These are phyloP conservation scores for Neofusicoccum cordaticola DNA, from an alignment of 2,329 filamentous ascomycete genomes.

Conservation along the genomic window DNA sequence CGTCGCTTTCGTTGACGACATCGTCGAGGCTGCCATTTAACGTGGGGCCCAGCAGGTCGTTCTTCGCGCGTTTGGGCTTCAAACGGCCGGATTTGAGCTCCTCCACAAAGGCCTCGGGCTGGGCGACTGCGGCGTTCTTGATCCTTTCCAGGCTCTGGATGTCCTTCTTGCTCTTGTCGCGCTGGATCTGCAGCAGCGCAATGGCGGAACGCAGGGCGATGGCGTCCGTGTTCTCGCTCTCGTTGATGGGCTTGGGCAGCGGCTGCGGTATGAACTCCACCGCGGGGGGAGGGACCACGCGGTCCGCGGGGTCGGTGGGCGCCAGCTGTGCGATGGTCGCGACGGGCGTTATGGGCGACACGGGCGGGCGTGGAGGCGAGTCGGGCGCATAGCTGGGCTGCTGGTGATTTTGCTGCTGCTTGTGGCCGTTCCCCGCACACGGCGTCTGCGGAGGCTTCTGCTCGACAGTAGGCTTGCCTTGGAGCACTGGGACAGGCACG, in stretches of 20 bases:
- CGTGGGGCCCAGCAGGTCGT: slow-evolving; percentile 37
- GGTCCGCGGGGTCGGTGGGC: slow-evolving; percentile 27
- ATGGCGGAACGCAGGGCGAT: slow-evolving; percentile 84
- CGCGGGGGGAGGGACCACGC: slow-evolving; percentile 20
- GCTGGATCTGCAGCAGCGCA: slow-evolving; percentile 82
- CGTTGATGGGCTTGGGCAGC: slow-evolving; percentile 45
- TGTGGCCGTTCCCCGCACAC: background rate
- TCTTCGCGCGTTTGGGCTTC: slow-evolving; percentile 29
- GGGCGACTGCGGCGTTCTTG: slow-evolving; percentile 66
- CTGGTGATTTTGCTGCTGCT: background rate
- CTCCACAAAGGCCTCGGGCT: slow-evolving; percentile 69
- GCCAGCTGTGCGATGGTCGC: slow-evolving; percentile 34
- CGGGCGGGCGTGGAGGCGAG: slow-evolving; percentile 28
- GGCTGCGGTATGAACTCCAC: slow-evolving; percentile 42
- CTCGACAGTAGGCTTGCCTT: background rate
- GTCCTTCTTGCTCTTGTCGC: slow-evolving; percentile 72
- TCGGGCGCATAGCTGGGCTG: slow-evolving; percentile 5
- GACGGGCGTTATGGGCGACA: slow-evolving; percentile 41
- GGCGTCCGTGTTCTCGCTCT: slow-evolving; percentile 71
- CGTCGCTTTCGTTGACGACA: slow-evolving; percentile 19
- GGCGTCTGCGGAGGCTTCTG: slow-evolving; percentile 9
- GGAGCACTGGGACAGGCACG: background rate
- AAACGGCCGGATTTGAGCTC: slow-evolving; percentile 63
- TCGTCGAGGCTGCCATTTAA: slow-evolving; percentile 36
- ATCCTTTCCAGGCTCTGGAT: slow-evolving; percentile 67